Evolutionary conservation across 495 filamentous ascomycete species (phyloP).

Genomic region (Pseudomonodictys pantanalensis): DNA sequence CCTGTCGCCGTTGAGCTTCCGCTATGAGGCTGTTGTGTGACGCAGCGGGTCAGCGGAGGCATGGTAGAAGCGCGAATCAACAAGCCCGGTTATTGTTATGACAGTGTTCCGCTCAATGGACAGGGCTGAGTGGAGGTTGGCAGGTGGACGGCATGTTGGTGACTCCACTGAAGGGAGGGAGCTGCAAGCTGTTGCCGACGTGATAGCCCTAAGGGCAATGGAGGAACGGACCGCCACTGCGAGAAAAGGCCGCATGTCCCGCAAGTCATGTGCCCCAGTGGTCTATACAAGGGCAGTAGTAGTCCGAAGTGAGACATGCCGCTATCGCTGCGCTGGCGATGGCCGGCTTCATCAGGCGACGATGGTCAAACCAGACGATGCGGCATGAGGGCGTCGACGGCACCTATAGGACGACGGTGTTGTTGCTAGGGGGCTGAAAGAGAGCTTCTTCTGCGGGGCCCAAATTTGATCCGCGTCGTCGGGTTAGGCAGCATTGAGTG

Average conservation of each 20-base stretch:
- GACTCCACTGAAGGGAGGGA: not conserved
- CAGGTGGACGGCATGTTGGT: not conserved
- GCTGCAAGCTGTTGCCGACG: not conserved
- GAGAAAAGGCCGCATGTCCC: constrained; percentile 11
- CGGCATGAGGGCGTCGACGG: not conserved
- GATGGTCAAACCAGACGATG: not conserved
- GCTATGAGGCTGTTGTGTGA: not conserved
- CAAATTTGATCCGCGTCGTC: constrained; percentile 6
- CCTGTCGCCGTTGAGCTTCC: not conserved
- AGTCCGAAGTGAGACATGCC: constrained; percentile 9
- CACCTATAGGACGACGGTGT: constrained; percentile 2
- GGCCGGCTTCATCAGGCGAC: constrained; percentile 2
- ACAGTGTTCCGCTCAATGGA: not conserved
- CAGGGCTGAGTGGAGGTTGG: not conserved
- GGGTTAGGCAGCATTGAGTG: constrained; percentile 25
- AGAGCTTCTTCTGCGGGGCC: constrained; percentile 4
- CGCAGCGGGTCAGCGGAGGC: not conserved
- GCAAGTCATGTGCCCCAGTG: constrained; percentile 24
- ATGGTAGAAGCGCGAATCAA: not conserved
- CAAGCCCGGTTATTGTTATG: not conserved
- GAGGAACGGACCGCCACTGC: constrained; percentile 27
- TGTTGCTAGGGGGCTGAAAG: not conserved
- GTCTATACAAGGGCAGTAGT: no score
- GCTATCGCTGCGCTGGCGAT: constrained; percentile 12
- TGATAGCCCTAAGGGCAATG: not conserved